These are phyloP conservation scores for Drosera capensis DNA, from an alignment of 148 eudicot species.

Conservation along the genomic window DNA sequence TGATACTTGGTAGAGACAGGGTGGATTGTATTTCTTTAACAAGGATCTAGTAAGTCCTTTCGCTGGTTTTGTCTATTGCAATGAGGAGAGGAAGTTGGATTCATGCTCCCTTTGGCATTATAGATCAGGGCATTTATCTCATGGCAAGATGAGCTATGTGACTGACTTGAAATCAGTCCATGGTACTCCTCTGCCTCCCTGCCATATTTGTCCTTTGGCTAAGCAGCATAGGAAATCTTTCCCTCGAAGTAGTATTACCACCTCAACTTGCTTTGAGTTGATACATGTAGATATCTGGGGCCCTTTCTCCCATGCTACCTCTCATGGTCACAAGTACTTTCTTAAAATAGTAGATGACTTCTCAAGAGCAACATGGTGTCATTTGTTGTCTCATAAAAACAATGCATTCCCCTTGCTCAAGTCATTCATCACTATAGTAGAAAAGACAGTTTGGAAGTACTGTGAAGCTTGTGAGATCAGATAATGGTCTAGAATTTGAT, in stretches of 20 bases:
- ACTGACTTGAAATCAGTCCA: too few species aligned
- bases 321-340: background rate
- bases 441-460: background rate
- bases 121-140: too few species aligned
- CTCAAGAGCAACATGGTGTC: background rate
- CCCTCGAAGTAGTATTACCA: background rate
- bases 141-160: too few species aligned
- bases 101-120: too few species aligned
- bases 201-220: background rate
- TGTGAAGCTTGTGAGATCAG: background rate
- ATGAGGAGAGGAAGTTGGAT: too few species aligned
- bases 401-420: background rate
- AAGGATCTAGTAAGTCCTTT: too few species aligned
- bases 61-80: too few species aligned
- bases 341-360: background rate
- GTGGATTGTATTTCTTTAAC: too few species aligned
- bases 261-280: background rate
- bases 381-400: background rate
- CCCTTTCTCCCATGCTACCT: background rate
- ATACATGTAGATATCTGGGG: background rate
- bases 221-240: background rate
- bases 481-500: too few species aligned
- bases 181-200: too few species aligned
- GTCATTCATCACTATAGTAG: background rate
- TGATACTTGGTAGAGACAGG: too few species aligned